These are phyloP conservation scores for Sporothrix schenckii DNA, from an alignment of 2,329 filamentous ascomycete species.

Conservation along the genomic window DNA sequence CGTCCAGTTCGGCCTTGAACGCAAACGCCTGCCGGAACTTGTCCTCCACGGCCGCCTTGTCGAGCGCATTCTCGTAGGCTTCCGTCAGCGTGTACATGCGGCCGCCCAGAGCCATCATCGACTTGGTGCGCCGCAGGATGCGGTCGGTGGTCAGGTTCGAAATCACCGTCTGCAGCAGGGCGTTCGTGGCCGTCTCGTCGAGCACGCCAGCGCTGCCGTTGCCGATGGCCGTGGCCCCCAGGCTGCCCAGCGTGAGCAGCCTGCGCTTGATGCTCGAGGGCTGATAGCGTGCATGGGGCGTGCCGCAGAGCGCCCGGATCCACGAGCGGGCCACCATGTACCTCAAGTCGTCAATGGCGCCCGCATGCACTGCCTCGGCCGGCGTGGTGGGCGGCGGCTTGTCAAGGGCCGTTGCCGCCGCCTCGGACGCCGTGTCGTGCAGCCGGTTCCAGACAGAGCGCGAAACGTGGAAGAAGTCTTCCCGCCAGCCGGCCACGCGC, in stretches of 20 bases:
- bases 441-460: constrained; percentile 62
- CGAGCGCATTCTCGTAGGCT: constrained; percentile 59
- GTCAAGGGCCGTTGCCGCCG: constrained; percentile 47
- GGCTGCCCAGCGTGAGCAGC: constrained; percentile 51
- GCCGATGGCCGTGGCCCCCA: constrained; percentile 40
- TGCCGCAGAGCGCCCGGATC: constrained; percentile 62
- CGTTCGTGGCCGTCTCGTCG: constrained; percentile 46
- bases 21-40: constrained; percentile 61
- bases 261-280: constrained; percentile 54
- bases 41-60: constrained; percentile 57
- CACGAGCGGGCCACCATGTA: constrained; percentile 44
- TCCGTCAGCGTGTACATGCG: constrained; percentile 66
- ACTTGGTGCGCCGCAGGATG: constrained; percentile 63
- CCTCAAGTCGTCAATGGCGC: not conserved
- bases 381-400: not conserved
- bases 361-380: constrained; percentile 14
- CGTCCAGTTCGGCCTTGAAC: constrained; percentile 65
- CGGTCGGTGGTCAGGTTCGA: constrained; percentile 53
- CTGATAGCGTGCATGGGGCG: constrained; percentile 54
- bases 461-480: constrained; percentile 58
- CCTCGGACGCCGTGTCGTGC: constrained; percentile 55
- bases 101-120: constrained; percentile 59
- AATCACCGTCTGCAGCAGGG: constrained; percentile 54
- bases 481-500: constrained; percentile 53
- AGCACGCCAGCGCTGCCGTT: not conserved